phyloP scores from a whole-genome alignment of 2,329 filamentous ascomycete species.

The Penicillium sp. region DNA sequence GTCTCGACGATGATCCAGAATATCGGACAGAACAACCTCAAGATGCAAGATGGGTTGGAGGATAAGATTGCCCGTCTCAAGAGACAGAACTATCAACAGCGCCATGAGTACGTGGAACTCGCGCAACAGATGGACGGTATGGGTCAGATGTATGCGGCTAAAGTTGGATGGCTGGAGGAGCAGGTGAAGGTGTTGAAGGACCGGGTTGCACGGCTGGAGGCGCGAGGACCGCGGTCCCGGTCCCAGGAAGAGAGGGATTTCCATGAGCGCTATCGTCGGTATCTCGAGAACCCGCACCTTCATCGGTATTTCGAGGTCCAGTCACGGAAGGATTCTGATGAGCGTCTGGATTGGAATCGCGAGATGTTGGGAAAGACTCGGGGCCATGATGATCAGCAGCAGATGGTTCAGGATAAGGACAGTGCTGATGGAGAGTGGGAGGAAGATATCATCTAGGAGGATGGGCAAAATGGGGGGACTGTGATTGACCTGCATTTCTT shows the following conservation, averaged over 20 bases:
- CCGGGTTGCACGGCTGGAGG: slow-evolving; percentile 6
- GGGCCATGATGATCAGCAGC: not conserved
- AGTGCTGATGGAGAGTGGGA: slow-evolving; percentile 4
- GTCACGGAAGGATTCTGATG: too few relatives aligned
- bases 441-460: not conserved
- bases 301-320: too few relatives aligned
- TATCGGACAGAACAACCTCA: slow-evolving; percentile 20
- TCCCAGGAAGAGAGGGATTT: too few relatives aligned
- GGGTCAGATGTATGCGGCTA: slow-evolving; percentile 24
- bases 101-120: slow-evolving; percentile 30
- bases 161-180: slow-evolving; percentile 16
- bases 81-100: slow-evolving; percentile 31
- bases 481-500: not conserved
- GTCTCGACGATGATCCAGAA: slow-evolving; percentile 25
- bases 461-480: not conserved
- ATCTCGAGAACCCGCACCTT: too few relatives aligned
- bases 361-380: not conserved
- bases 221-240: not conserved
- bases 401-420: not conserved
- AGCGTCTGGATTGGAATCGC: not conserved
- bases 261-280: too few relatives aligned
- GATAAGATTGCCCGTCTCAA: slow-evolving; percentile 25
- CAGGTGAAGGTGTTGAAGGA: not conserved
- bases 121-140: slow-evolving; percentile 25
- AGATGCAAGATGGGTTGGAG: slow-evolving; percentile 29